A percentile compares a stretch with the other conserved stretches of the same genome.
Evolutionary conservation across 169 alveolate genomes (phyloP).

Genomic region (Eimeria tenella): DNA sequence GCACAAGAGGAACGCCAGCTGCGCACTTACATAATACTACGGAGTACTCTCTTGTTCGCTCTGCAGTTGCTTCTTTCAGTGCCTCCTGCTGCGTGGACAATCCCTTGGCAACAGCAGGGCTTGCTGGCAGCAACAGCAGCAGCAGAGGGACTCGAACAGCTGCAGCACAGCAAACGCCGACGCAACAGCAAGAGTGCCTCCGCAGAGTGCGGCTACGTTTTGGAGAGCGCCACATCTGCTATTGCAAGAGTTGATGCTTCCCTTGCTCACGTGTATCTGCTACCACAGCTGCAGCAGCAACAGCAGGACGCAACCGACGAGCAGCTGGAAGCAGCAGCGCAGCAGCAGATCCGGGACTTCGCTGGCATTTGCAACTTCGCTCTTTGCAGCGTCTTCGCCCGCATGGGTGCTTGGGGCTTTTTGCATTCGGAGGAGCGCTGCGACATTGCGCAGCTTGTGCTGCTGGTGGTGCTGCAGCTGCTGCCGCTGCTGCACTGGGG

Average conservation of each 20-base stretch:
- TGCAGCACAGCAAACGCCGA: conserved; percentile 61
- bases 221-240: neutral
- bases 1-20: conserved; percentile 38
- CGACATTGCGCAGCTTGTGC: conserved; percentile 59
- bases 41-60: conserved; percentile 60
- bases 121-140: conserved; percentile 74
- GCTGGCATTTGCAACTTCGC: conserved; percentile 65
- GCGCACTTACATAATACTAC: conserved; percentile 37
- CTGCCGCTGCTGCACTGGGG: conserved; percentile 77
- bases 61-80: conserved; percentile 63
- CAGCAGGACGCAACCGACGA: conserved; percentile 11
- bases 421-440: conserved; percentile 53
- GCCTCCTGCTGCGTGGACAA: conserved; percentile 62
- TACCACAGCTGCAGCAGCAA: conserved; percentile 71
- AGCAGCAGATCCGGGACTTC: conserved; percentile 68
- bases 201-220: neutral
- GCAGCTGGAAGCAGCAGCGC: conserved; percentile 65
- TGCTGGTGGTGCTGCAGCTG: conserved; percentile 59
- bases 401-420: conserved; percentile 42
- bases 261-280: conserved; percentile 31
- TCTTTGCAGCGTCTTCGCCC: conserved; percentile 50
- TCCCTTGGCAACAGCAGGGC: conserved; percentile 78
- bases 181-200: conserved; percentile 35
- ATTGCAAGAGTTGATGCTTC: conserved; percentile 16
- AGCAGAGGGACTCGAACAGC: conserved; percentile 60